Base-by-base conservation (phyloP, 2,329 filamentous ascomycete genomes). In the Alternaria panax region DNA sequence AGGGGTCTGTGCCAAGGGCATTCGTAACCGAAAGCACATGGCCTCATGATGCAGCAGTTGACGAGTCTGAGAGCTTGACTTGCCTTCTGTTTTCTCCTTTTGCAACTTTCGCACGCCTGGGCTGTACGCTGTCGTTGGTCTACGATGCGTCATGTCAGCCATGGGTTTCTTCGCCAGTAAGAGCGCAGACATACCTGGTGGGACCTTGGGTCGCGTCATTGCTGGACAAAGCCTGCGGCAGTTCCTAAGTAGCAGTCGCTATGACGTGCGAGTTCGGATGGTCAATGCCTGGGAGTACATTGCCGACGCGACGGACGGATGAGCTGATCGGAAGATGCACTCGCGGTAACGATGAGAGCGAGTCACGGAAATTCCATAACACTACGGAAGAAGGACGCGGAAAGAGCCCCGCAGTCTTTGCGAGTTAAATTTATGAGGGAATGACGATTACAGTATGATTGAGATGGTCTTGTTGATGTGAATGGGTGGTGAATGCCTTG, bases 21-120 rank as follows among this genome's bases (percentile, higher is more conserved):
- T 46, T 40, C 18, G 22, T 27, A 24, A 22, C 46, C 43, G 27
- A 24, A 9, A 14, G 50, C 50, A 34, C n/a, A 40, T 27, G 18
- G 20, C 34, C 14, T 28, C 38, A 22, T 32, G 38, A 46, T n/a
- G 41, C 38, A 55, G 40, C 40, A 57, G 42, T 46, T 38, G 47
- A 59, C 36, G 20, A 40, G 18, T 18, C 24, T 30, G 51, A 38
- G 46, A 34, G 40, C 14, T 11, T 32, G 30, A 68, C 84, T 81
- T 71, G 87, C 88, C 82, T 89, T 90, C 78, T 90, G 87, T 75
- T 90, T 90, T 62, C 87, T 83, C 60, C 83, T 82, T 77, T 88
- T 89, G 79, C 88, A 90, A 63, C 81, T 85, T 64, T 88, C 85
- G 74, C 88, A 90, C 40, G 88, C 88, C 66, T 87, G 84, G 25